Evolutionary conservation across 2,329 filamentous ascomycete species (phyloP).

Genomic region (Neopestalotiopsis clavispora): DNA sequence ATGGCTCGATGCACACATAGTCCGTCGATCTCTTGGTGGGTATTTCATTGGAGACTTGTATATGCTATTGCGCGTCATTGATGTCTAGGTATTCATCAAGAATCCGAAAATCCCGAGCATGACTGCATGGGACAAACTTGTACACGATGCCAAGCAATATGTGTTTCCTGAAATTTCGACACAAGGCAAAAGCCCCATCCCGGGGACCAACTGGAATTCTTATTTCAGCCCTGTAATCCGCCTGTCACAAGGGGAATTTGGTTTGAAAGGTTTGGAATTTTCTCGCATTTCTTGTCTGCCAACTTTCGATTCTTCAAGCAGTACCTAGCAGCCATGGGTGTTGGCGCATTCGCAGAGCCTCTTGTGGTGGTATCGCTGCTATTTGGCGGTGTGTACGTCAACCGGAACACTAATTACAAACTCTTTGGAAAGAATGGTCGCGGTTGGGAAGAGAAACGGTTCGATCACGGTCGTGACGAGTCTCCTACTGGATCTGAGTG

Average conservation of each 20-base stretch:
- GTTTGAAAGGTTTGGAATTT: neutral
- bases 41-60: neutral
- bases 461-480: conserved; percentile 4
- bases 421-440: conserved; percentile 14
- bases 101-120: neutral
- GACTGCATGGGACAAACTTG: neutral
- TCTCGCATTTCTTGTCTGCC: neutral
- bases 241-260: neutral
- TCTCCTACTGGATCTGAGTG: neutral
- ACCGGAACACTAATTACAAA: conserved; percentile 44
- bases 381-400: conserved; percentile 50
- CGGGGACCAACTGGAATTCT: neutral
- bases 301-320: neutral
- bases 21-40: neutral
- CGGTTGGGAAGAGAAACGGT: conserved; percentile 17
- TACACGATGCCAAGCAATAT: neutral
- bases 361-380: conserved; percentile 47
- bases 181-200: neutral
- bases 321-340: conserved; percentile 35
- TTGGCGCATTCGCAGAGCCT: conserved; percentile 47
- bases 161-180: neutral
- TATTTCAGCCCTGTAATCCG: neutral
- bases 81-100: neutral
- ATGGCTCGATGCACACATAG: neutral
- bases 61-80: conserved; percentile 14